Conservation (phyloP, 2,329 filamentous ascomycete genomes). For the Colletotrichum theobromicola region DNA sequence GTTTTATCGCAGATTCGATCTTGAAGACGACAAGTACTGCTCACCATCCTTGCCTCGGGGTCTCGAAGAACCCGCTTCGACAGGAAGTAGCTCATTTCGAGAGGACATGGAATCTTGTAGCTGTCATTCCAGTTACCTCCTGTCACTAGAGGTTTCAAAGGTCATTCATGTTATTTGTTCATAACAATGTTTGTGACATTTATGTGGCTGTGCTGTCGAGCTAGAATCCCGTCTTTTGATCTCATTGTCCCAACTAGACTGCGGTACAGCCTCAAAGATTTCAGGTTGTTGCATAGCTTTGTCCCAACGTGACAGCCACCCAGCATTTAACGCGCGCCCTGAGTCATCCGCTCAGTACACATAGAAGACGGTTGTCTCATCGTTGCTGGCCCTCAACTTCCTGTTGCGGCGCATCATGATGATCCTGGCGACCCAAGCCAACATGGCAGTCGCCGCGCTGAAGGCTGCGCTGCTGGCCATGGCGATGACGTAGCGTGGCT, state of each 20-base stretch:
- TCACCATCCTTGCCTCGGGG: not conserved
- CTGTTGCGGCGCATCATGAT: constrained; percentile 40
- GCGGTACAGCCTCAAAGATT: not conserved
- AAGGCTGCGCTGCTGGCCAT: constrained; percentile 37
- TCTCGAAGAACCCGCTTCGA: not conserved
- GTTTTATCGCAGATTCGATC: not conserved
- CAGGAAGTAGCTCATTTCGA: not conserved
- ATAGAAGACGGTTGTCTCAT: constrained; percentile 29
- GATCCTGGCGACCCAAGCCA: constrained; percentile 41
- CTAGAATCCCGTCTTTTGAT: not conserved
- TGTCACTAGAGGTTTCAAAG: not conserved
- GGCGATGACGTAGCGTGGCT: constrained; percentile 43
- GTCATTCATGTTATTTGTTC: not conserved
- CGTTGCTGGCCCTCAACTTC: constrained; percentile 29
- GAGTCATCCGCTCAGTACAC: constrained; percentile 25
- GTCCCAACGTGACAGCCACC: not conserved
- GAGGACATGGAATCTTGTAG: not conserved
- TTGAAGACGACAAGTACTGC: not conserved
- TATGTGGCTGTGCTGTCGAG: not conserved
- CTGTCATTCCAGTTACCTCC: not conserved
- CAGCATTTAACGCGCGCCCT: not conserved
- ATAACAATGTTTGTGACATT: not conserved
- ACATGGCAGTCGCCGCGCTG: constrained; percentile 37
- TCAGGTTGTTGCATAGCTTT: not conserved
- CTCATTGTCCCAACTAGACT: not conserved